Percentiles rank a stretch among this genome's conserved stretches.
phyloP scores from a whole-genome alignment of 192 early-diverging fungal species.

The Diversispora eburnea region DNA sequence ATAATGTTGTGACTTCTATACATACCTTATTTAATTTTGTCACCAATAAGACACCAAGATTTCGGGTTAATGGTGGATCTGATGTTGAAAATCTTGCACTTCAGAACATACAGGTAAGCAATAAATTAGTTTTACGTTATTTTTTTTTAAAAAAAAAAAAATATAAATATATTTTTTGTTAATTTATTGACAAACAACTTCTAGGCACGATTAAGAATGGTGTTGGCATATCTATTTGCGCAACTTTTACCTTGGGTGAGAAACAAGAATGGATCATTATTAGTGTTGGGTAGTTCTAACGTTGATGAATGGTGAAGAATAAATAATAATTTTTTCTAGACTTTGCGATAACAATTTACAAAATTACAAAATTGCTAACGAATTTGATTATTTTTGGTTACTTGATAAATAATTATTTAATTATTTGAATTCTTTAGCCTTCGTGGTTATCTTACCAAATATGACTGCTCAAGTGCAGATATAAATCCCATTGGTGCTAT shows the following conservation, averaged over 20 bases:
- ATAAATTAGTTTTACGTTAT: background rate
- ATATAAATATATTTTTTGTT: background rate
- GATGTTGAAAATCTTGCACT: conserved; percentile 88
- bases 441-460: conserved; percentile 97
- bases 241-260: conserved; percentile 92
- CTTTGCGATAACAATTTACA: too few relatives aligned
- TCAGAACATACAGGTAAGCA: conserved; percentile 85
- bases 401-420: background rate
- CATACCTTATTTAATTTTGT: conserved; percentile 70
- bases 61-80: conserved; percentile 81
- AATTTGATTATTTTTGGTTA: background rate
- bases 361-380: too few relatives aligned
- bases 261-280: conserved; percentile 59
- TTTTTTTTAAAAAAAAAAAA: too few relatives aligned
- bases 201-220: conserved; percentile 89
- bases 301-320: conserved; percentile 81
- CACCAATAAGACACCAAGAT: conserved; percentile 71
- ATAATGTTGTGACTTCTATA: conserved; percentile 72
- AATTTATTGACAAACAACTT: background rate
- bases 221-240: conserved; percentile 91
- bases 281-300: conserved; percentile 95
- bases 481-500: conserved; percentile 97
- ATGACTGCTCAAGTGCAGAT: conserved; percentile 97
- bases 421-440: conserved; percentile 46
- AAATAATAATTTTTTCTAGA: too few relatives aligned